Evolutionary conservation across 441 rosid genomes (phyloP), one percentile per base, ranked within the genome.

Genomic region (Adansonia grandidieri): DNA sequence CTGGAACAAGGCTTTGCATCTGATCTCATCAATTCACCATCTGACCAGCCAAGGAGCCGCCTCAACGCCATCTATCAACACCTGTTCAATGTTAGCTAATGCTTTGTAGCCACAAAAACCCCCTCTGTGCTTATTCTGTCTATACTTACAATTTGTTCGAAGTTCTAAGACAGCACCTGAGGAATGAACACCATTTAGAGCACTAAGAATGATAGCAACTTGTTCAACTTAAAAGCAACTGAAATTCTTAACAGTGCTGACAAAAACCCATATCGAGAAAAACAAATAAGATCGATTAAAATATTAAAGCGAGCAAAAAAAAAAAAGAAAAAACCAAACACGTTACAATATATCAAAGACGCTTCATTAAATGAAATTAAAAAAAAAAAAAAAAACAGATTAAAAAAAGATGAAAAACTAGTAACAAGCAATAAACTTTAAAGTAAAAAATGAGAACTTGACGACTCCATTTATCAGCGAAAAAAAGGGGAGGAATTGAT

Each of bases 1-100:
- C 91, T 90, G n/a, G 97, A 88, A 85, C 99, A 95, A 64, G 99
- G 98, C 79, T 93, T 95, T 13, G 86, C 83, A 80, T 93, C 99
- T 24, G 98, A 86, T 76, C 96, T 90, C 96, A 91, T 93, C 71
- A 93, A 62, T 72, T 92, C 95, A 47, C 97, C 98, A 51, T 95
- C 97, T 6, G 98, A 93, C 84, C 83, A 78, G 11, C 71, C 76
- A 17, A 78, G 68, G 71, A 28, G 15, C n/a, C 61, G 80, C 76
- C 80, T 78, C 60, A 60, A 71, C 40, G 80, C 69, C 71, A 78
- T 78, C 45, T 66, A 11, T 74, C 22, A 37, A 72, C 64, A 9
- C 60, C 51, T 15, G 20, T 28, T 71, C 61, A 28, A 22, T 51
- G 45, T 24, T 13, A 10, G 2, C 37, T 10, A 44, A 67, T 45